These are phyloP conservation scores for Brassica napus DNA, from an alignment of 345 rosid species.

Conservation along the genomic window Da-Ae NC_063445.1:6620501-6621000, in stretches of 20 bases:
- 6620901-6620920: slow-evolving; percentile 39
- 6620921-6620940: slow-evolving; percentile 33
- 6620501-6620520: slow-evolving; percentile 83
- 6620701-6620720: slow-evolving; percentile 77
- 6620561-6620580: slow-evolving; percentile 82
- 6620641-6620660: slow-evolving; percentile 81
- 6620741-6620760: slow-evolving; percentile 75
- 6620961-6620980: slow-evolving; percentile 21
- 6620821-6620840: neutral
- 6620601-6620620: slow-evolving; percentile 75
- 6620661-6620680: slow-evolving; percentile 70
- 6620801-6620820: slow-evolving; percentile 73
- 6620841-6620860: neutral
- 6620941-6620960: slow-evolving; percentile 27
- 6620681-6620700: slow-evolving; percentile 84
- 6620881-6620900: slow-evolving; percentile 38
- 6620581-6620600: slow-evolving; percentile 78
- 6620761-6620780: slow-evolving; percentile 67
- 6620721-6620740: slow-evolving; percentile 81
- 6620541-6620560: slow-evolving; percentile 78
- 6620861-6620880: slow-evolving; percentile 10
- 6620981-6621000: neutral
- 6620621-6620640: slow-evolving; percentile 86
- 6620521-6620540: slow-evolving; percentile 76
- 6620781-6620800: slow-evolving; percentile 74